Conservation (phyloP, 345 rosid genomes). For the Ailanthus altissimus region DNA sequence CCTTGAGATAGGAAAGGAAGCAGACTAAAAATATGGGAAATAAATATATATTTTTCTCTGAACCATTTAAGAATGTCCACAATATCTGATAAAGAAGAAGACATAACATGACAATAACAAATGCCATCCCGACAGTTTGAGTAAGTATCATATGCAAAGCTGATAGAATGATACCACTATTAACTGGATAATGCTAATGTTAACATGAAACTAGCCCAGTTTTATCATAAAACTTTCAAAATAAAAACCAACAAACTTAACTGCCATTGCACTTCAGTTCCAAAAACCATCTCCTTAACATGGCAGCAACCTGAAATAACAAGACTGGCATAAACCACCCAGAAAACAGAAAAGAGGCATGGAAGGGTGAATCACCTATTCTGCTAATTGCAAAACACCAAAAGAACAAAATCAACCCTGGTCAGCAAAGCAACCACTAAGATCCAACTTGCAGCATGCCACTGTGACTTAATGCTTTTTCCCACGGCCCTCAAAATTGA, state of each 20-base stretch:
- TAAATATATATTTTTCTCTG: neutral
- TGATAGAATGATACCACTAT: constrained; percentile 23
- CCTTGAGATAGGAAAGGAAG: neutral
- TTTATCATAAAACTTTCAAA: constrained; percentile 31
- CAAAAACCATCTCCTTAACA: constrained; percentile 50
- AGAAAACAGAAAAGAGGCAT: constrained; percentile 38
- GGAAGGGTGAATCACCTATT: constrained; percentile 37
- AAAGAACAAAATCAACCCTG: constrained; percentile 32
- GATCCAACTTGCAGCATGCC: constrained; percentile 23
- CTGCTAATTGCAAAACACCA: constrained; percentile 38
- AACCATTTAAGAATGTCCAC: neutral
- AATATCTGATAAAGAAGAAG: neutral
- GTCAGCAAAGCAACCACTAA: constrained; percentile 21
- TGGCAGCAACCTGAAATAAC: constrained; percentile 53
- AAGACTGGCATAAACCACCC: constrained; percentile 50
- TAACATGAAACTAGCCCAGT: constrained; percentile 31
- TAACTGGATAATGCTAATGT: constrained; percentile 21
- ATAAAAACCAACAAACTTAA: constrained; percentile 56
- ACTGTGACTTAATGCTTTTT: constrained; percentile 41
- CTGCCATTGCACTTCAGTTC: constrained; percentile 57
- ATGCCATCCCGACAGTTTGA: constrained; percentile 17
- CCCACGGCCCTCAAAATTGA: constrained; percentile 44
- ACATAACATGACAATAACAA: constrained; percentile 12
- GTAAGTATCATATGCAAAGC: constrained; percentile 25
- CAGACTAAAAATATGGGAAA: neutral